Conservation (phyloP, 73 alveolate species). For the Tetrahymena borealis region DNA sequence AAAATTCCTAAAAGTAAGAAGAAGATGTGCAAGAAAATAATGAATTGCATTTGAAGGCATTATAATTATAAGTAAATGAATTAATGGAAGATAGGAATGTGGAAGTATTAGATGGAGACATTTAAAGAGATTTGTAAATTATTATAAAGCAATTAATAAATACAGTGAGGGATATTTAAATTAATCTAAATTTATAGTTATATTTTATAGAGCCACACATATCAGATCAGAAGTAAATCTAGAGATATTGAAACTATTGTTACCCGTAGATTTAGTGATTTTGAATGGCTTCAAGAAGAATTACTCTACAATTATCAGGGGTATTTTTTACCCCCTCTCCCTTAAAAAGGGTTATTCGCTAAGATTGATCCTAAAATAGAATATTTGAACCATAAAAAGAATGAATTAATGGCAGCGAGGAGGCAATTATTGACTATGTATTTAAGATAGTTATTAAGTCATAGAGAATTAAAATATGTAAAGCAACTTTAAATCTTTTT, state of each 20-base stretch:
- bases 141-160: no score
- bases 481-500: background rate
- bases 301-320: background rate
- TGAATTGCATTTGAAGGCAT: background rate
- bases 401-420: background rate
- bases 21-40: background rate
- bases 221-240: background rate
- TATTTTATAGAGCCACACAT: background rate
- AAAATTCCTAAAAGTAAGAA: background rate
- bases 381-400: background rate
- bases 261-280: background rate
- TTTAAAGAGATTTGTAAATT: background rate
- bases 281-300: background rate
- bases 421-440: background rate
- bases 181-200: background rate
- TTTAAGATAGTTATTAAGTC: background rate
- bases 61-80: background rate
- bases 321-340: background rate
- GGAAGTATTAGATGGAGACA: background rate
- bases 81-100: background rate
- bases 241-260: background rate
- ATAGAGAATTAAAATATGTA: background rate
- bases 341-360: background rate
- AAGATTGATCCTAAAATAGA: background rate
- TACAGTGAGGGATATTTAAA: no score